Evolutionary conservation across 1,284 basidiomycete genomes (phyloP), one percentile per base, ranked within the genome.

Genomic region (Athelia psychrophila): DNA sequence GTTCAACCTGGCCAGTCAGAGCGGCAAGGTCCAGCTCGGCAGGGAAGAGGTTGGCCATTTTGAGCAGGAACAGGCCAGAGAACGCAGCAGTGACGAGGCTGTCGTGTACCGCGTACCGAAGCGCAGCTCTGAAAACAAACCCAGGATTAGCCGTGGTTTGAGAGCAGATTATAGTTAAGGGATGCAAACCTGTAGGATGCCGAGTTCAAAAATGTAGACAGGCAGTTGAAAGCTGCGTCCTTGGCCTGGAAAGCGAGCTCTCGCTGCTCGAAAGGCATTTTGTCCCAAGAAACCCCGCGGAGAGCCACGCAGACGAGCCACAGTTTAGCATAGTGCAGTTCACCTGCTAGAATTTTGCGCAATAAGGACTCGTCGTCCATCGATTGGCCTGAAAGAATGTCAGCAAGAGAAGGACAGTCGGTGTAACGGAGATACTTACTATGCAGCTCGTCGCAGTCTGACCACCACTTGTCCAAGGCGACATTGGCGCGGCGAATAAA

Each of bases 201-300:
- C 25, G 88, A 90, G 54, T 81, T 84, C 56, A 94, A 75, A 67
- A 93, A 91, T 54, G 89, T 87, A 32, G 83, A 81, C 35, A 97
- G 73, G 66, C 92, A 95, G 51, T 85, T 86, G 48, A 88, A 84
- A 2, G 94, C 94, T 0, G 93, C 91, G 60, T 95, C 90, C 68
- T 95, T 95, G 8, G 93, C 94, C 62, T 94, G 89, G 75, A 96
- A 94, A 6, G 94, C 94, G 42, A 97, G 80, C 66, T 96, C 93
- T 30, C 91, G 84, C 66, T 96, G 94, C 64, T 95, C 94, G 54
- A 91, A 91, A 1, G 91, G 84, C 87, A 96, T 94, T 70, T 93
- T 95, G 62, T 96, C 93, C 90, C 93, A 96, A 10, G 90, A 85
- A 36, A 88, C 90, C 5, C 94, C 94, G 51, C 94, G 83, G 33